Conservation (phyloP, 2,329 filamentous ascomycete genomes). For the Alternaria viburni region DNA sequence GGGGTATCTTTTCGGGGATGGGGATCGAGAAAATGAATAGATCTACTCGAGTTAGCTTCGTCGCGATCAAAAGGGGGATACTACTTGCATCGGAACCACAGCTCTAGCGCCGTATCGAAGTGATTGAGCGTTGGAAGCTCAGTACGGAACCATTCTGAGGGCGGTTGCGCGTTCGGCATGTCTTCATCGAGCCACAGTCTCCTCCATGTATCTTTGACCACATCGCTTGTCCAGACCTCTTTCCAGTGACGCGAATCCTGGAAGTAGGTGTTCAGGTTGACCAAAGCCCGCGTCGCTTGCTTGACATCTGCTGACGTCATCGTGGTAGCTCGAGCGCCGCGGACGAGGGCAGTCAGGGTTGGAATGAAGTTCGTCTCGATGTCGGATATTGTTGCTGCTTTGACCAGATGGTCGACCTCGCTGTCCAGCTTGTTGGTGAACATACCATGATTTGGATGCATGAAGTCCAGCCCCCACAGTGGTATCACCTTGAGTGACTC, state of each 20-base stretch:
- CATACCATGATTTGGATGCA: slow-evolving; percentile 51
- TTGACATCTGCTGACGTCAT: slow-evolving; percentile 49
- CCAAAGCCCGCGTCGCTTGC: slow-evolving; percentile 49
- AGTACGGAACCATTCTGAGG: slow-evolving; percentile 54
- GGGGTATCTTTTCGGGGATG: slow-evolving; percentile 62
- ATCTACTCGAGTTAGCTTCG: slow-evolving; percentile 33
- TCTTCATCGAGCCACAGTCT: slow-evolving; percentile 55
- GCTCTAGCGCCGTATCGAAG: slow-evolving; percentile 54
- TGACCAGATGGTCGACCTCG: slow-evolving; percentile 46
- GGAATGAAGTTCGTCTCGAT: slow-evolving; percentile 51
- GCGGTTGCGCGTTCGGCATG: slow-evolving; percentile 50
- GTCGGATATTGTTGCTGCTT: slow-evolving; percentile 44
- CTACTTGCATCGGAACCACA: slow-evolving; percentile 54
- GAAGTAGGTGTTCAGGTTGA: slow-evolving; percentile 55
- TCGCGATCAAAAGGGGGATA: neutral
- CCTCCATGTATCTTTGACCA: slow-evolving; percentile 56
- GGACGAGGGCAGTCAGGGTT: slow-evolving; percentile 50
- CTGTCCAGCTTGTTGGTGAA: slow-evolving; percentile 52
- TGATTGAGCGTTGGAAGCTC: slow-evolving; percentile 55
- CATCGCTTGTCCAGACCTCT: slow-evolving; percentile 55
- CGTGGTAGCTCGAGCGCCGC: slow-evolving; percentile 47
- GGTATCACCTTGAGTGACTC: slow-evolving; percentile 52
- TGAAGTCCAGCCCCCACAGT: slow-evolving; percentile 52
- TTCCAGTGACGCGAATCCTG: slow-evolving; percentile 54
- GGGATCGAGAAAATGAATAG: slow-evolving; percentile 64